phyloP scores from a whole-genome alignment of 345 rosid genomes.

The Euphorbia tirucalli region DNA sequence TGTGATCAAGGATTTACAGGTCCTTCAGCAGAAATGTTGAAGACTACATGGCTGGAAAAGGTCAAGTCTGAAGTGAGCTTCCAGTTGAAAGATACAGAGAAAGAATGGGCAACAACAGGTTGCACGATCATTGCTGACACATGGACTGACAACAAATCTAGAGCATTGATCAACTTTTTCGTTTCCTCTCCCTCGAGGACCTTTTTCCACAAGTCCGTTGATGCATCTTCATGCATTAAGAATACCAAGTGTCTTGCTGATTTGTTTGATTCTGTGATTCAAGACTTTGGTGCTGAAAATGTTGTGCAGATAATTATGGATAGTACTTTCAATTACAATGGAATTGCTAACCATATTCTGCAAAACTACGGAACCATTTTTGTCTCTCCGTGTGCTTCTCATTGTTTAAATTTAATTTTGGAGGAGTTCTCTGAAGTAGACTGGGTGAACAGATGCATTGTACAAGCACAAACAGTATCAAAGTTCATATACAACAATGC shows the following conservation, averaged over 20 bases:
- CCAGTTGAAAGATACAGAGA: slow-evolving; percentile 59
- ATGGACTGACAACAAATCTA: slow-evolving; percentile 84
- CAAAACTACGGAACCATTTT: slow-evolving; percentile 73
- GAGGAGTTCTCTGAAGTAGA: slow-evolving; percentile 86
- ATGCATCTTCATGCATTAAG: slow-evolving; percentile 75
- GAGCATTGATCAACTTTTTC: slow-evolving; percentile 73
- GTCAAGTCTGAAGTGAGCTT: slow-evolving; percentile 56
- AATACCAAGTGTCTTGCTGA: slow-evolving; percentile 70
- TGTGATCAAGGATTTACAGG: slow-evolving; percentile 51
- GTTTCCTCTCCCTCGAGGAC: slow-evolving; percentile 83
- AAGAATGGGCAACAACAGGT: slow-evolving; percentile 82
- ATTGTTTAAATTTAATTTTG: slow-evolving; percentile 67
- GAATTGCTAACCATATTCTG: slow-evolving; percentile 64
- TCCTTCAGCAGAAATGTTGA: slow-evolving; percentile 58
- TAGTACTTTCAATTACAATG: slow-evolving; percentile 56
- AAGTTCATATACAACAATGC: slow-evolving; percentile 68
- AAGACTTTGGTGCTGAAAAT: slow-evolving; percentile 68
- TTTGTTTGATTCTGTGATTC: slow-evolving; percentile 75
- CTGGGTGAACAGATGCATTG: slow-evolving; percentile 79
- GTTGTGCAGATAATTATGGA: slow-evolving; percentile 87
- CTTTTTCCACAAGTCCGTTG: slow-evolving; percentile 75
- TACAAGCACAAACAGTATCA: slow-evolving; percentile 66
- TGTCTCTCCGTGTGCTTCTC: slow-evolving; percentile 87
- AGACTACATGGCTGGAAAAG: slow-evolving; percentile 57
- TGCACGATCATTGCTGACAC: slow-evolving; percentile 75